phyloP scores from a whole-genome alignment of 2,329 filamentous ascomycete genomes.

The Pseudonectria foliicola region DNA sequence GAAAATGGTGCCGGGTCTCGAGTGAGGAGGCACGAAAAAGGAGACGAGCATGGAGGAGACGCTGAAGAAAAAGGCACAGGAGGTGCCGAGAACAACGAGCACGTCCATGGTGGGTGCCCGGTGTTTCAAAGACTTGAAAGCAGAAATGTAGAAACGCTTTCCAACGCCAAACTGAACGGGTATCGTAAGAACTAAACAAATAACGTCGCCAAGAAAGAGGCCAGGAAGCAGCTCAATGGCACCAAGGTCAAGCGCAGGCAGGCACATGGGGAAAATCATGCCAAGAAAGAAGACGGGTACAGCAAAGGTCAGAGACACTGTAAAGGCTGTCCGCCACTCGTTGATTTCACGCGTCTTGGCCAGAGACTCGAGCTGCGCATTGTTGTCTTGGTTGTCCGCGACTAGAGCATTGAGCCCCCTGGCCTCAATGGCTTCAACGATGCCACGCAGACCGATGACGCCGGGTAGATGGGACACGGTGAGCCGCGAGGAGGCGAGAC shows the following conservation, averaged over 20 bases:
- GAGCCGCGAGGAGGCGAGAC: constrained; percentile 65
- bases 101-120: constrained; percentile 96
- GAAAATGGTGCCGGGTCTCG: constrained; percentile 80
- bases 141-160: constrained; percentile 84
- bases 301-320: constrained; percentile 70
- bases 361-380: constrained; percentile 89
- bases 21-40: constrained; percentile 65
- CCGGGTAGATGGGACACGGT: constrained; percentile 66
- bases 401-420: constrained; percentile 82
- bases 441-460: constrained; percentile 67
- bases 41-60: constrained; percentile 80
- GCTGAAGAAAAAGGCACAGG: constrained; percentile 94
- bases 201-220: constrained; percentile 78
- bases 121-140: constrained; percentile 90
- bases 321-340: constrained; percentile 82
- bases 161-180: constrained; percentile 96
- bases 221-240: constrained; percentile 59
- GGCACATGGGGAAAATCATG: constrained; percentile 88
- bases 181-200: constrained; percentile 78
- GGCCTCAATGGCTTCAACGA: constrained; percentile 78
- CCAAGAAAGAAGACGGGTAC: constrained; percentile 85
- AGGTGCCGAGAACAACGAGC: constrained; percentile 86
- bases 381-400: constrained; percentile 89
- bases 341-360: constrained; percentile 95
- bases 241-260: constrained; percentile 72